Evolutionary conservation across 768 basidiomycete genomes (phyloP), one percentile per base, ranked within the genome.

Genomic region (Rubroboletus pulcherrimus): DNA sequence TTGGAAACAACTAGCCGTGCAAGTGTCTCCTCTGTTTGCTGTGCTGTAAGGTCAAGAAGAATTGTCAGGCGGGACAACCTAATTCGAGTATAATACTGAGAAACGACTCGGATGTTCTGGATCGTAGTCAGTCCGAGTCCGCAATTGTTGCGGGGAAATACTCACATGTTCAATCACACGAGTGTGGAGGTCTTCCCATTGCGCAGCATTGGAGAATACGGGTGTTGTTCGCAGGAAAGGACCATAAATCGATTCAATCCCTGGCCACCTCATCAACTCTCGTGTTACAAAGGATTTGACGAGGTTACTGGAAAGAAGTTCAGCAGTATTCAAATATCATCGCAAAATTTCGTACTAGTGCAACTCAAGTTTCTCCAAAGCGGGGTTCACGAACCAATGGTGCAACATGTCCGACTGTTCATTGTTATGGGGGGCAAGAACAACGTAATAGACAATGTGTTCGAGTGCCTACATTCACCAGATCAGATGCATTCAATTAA

Each of bases 381-480:
- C 86, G 24, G 93, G 82, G 70, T 98, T 86, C 43, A 77, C 76
- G 66, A 81, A 90, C 31, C 96, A 78, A 66, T 91, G 90, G 69
- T 98, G 86, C 43, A 99, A 75, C 88, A 98, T 94, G 69, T 98
- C 94, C 3, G 89, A 92, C 72, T 99, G 97, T 72, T 98, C 96
- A 68, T 99, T 98, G 70, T 88, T 90, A 70, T 98, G 89, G 4
- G 94, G 87, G 1, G 96, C 91, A 45, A 98, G 86, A 26, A 97
- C 85, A 53, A 98, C 82, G 66, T 95, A 98, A 74, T 92, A 95
- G 43, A 95, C 87, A 54, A 98, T 94, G 70, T 94, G 91, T 67
- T 97, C 93, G 15, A 98, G 80, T 29, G 93, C 92, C 91, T 97
- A 60, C 56, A 24, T 52, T 38, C 46, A 15, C 26, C 30, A 45